Evolutionary conservation across 306 rosid species (phyloP).

Genomic region (Medicago ruthenica): DNA sequence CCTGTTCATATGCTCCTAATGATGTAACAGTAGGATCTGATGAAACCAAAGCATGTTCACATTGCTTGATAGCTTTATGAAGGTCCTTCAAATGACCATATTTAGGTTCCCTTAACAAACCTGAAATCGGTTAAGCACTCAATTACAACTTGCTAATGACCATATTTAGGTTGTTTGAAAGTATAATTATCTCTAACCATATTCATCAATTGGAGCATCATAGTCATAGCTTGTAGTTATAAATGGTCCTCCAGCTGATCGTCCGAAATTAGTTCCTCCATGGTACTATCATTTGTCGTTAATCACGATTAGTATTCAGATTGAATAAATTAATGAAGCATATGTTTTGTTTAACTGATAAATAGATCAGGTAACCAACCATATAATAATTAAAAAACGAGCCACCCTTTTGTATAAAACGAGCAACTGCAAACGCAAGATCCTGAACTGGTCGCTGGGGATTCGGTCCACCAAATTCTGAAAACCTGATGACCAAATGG

Average conservation of each 20-base stretch:
- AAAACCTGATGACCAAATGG: constrained; percentile 60
- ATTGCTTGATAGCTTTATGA: constrained; percentile 77
- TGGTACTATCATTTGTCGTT: constrained; percentile 71
- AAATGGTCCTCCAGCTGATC: constrained; percentile 98
- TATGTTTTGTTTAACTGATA: constrained; percentile 17
- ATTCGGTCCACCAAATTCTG: constrained; percentile 87
- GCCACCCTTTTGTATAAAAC: constrained; percentile 89
- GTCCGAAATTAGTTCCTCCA: constrained; percentile 98
- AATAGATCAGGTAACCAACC: constrained; percentile 62
- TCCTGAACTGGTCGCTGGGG: constrained; percentile 87
- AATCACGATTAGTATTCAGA: constrained; percentile 32
- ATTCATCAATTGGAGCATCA: constrained; percentile 97
- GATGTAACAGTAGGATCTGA: constrained; percentile 78
- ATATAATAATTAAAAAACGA: constrained; percentile 85
- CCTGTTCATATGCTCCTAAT: constrained; percentile 84
- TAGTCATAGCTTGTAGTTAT: constrained; percentile 92
- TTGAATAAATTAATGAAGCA: constrained; percentile 9
- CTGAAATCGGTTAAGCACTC: constrained; percentile 49
- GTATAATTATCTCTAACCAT: constrained; percentile 68
- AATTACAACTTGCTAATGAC: constrained; percentile 24
- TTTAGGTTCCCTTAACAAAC: constrained; percentile 89
- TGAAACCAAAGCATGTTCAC: constrained; percentile 85
- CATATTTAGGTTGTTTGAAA: neutral
- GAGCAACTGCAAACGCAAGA: constrained; percentile 93
- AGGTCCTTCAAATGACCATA: constrained; percentile 85